Evolutionary conservation across 2,329 filamentous ascomycete species (phyloP), one percentile per base, ranked within the genome.

Genomic region (Dactylellina leptospora): DNA sequence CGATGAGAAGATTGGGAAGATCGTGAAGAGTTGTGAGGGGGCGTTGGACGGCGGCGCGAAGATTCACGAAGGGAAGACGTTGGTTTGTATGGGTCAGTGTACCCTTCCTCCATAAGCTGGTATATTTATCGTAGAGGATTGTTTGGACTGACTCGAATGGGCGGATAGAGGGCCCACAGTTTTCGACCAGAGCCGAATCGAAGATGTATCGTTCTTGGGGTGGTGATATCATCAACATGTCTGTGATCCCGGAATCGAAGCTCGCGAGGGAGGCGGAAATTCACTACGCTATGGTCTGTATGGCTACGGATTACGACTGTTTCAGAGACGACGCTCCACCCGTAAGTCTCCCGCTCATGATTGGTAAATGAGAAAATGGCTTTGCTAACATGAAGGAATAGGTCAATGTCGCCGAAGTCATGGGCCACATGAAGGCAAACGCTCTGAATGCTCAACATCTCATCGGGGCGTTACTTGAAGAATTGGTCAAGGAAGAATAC

Each of bases 241-340:
- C 91, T 45, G 90, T 89, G 11, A 85, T 99, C 13, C 95, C 95
- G 18, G 95, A 99, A 82, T 90, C 93, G 53, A 99, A 99, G 84
- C 88, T 99, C 18, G 95, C 95, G 8, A 88, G 91, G 59, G 95
- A 99, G 83, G 95, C 95, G 22, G 95, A 99, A 83, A 90, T 99
- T 77, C 90, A 90, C 33, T 97, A 97, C 81, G 92, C 96, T 83
- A 96, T 97, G 86, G 96, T 99, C 78, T 96, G 93, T 84, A 99
- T 99, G 95, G 91, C 92, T 30, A 99, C 95, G 25, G 95, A 99
- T 83, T 99, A 99, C 81, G 95, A 99, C 83, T 97, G 93, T 87
- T 99, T 73, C 42, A 66, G 69, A 95, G 95, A 77, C 56, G 73
- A 75, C 40, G 74, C 54, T 20, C 42, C 58, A 56, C 62, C 55